Evolutionary conservation across 108 stramenopile species (phyloP).

Genomic region (Chaetoceros tenuissimus): DNA sequence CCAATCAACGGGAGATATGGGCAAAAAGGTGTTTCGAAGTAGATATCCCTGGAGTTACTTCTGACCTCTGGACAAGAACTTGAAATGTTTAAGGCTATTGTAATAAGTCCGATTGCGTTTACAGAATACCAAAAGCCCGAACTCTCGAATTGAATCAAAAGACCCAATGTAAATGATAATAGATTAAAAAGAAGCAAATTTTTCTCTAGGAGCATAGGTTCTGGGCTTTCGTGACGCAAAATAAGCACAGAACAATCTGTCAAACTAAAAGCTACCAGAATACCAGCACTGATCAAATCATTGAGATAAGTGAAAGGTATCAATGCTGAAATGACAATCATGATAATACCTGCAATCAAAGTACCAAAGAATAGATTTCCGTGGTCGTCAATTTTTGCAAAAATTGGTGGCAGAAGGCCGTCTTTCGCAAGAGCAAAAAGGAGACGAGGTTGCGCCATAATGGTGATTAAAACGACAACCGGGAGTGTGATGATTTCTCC

Average conservation of each 20-base stretch:
- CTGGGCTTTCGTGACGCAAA: conserved; percentile 9
- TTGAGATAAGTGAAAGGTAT: conserved; percentile 33
- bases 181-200: conserved; percentile 7
- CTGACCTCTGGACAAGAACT: neutral
- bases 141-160: conserved; percentile 2
- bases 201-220: conserved; percentile 12
- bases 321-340: conserved; percentile 31
- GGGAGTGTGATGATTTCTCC: conserved; percentile 54
- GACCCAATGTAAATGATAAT: conserved; percentile 2
- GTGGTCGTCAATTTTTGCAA: conserved; percentile 28
- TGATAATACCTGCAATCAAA: conserved; percentile 24
- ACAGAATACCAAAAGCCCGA: too few species aligned
- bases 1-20: conserved; percentile 28
- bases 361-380: conserved; percentile 40
- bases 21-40: conserved; percentile 23
- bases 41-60: too few species aligned
- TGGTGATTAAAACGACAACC: conserved; percentile 42
- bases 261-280: conserved; percentile 17
- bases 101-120: too few species aligned
- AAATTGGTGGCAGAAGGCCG: conserved; percentile 36
- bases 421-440: conserved; percentile 38
- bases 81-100: too few species aligned
- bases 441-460: conserved; percentile 49
- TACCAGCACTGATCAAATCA: conserved; percentile 46
- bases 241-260: conserved; percentile 16